Evolutionary conservation across 805 yeast genomes (phyloP).

Genomic region (Metschnikowia similis): DNA sequence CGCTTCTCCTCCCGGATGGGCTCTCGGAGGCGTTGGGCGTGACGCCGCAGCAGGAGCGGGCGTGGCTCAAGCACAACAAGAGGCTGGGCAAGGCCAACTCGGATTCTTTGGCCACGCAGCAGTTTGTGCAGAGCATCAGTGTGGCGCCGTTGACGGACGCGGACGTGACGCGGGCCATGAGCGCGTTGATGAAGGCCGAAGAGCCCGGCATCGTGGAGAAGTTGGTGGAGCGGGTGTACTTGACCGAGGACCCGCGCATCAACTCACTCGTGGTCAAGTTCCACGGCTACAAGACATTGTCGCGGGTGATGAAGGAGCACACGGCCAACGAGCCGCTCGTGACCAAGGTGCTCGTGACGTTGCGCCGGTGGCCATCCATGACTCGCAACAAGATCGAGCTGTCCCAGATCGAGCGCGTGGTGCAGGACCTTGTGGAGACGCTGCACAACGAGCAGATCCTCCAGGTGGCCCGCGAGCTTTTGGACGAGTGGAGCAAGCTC

Average conservation of each 20-base stretch:
- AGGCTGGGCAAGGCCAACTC: constrained; percentile 43
- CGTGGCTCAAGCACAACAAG: constrained; percentile 61
- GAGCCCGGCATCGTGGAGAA: constrained; percentile 61
- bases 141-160: constrained; percentile 46
- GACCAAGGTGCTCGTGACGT: constrained; percentile 49
- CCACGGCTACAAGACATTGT: constrained; percentile 83
- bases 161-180: constrained; percentile 76
- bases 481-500: constrained; percentile 66
- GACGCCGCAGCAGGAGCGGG: constrained; percentile 59
- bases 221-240: constrained; percentile 61
- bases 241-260: constrained; percentile 47
- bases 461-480: constrained; percentile 39
- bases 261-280: constrained; percentile 62
- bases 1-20: constrained; percentile 74
- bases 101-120: constrained; percentile 57
- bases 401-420: constrained; percentile 65
- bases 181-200: constrained; percentile 73
- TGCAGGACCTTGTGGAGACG: constrained; percentile 38
- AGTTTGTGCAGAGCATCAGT: constrained; percentile 57
- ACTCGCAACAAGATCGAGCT: constrained; percentile 74
- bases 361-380: constrained; percentile 51
- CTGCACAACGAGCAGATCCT: constrained; percentile 25
- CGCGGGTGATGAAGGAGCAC: constrained; percentile 48
- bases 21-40: constrained; percentile 86
- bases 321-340: constrained; percentile 37